Conservation (phyloP, 176 grass and related monocot genomes). For the sorghum (Sorghum bicolor) region Sorghum_bicolor_NCBIv3 NC_012874.2:1406001-1406500, state of each 20-base stretch:
- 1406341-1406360: neutral
- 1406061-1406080: conserved; percentile 35
- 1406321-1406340: neutral
- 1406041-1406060: conserved; percentile 53
- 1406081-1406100: conserved; percentile 46
- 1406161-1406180: conserved; percentile 57
- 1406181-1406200: conserved; percentile 36
- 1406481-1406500: neutral
- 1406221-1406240: conserved; percentile 51
- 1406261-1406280: conserved; percentile 41
- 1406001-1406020: neutral
- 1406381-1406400: neutral
- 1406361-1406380: neutral
- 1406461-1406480: neutral
- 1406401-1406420: neutral
- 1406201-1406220: conserved; percentile 37
- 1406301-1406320: neutral
- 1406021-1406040: neutral
- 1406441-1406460: neutral
- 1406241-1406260: conserved; percentile 46
- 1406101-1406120: conserved; percentile 64
- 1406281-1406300: neutral
- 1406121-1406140: conserved; percentile 28
- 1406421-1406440: neutral
- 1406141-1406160: conserved; percentile 60